These are phyloP conservation scores for Nematocida sp. DNA, from an alignment of 371 early-diverging fungal genomes.

Conservation along the genomic window DNA sequence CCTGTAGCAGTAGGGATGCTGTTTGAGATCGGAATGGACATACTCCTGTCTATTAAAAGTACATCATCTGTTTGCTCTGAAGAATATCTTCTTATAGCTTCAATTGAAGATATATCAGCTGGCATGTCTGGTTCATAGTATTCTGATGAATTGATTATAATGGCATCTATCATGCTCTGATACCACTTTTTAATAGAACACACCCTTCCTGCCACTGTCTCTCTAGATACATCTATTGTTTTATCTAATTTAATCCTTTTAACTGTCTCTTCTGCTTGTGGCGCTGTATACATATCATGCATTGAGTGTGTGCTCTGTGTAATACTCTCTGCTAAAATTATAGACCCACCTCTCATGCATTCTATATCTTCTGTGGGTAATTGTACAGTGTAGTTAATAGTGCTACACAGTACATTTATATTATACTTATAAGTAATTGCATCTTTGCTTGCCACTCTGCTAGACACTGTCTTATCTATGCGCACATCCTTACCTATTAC, in stretches of 20 bases:
- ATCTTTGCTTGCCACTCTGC: not conserved
- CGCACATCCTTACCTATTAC: not conserved
- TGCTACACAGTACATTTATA: not conserved
- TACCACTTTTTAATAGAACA: not conserved
- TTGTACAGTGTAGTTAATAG: not conserved
- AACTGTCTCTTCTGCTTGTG: not conserved
- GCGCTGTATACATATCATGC: not conserved
- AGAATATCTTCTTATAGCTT: conserved; percentile 24
- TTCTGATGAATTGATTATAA: not conserved
- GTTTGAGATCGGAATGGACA: not conserved
- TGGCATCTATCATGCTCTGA: not conserved
- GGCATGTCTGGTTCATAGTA: not conserved
- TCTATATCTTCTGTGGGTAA: conserved; percentile 18
- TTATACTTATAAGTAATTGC: conserved; percentile 4
- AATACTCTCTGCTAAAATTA: too few relatives aligned
- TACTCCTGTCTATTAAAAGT: not conserved
- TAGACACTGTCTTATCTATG: not conserved
- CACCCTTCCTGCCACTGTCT: not conserved
- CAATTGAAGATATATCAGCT: conserved; percentile 20
- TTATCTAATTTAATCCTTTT: conserved; percentile 14
- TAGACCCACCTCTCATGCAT: not conserved
- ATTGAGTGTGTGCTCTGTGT: too few relatives aligned
- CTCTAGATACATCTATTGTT: not conserved
- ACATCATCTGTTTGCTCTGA: conserved; percentile 5
- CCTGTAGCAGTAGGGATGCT: not conserved